Evolutionary conservation across 306 rosid species (phyloP).

Genomic region (Medicago arabica): DNA sequence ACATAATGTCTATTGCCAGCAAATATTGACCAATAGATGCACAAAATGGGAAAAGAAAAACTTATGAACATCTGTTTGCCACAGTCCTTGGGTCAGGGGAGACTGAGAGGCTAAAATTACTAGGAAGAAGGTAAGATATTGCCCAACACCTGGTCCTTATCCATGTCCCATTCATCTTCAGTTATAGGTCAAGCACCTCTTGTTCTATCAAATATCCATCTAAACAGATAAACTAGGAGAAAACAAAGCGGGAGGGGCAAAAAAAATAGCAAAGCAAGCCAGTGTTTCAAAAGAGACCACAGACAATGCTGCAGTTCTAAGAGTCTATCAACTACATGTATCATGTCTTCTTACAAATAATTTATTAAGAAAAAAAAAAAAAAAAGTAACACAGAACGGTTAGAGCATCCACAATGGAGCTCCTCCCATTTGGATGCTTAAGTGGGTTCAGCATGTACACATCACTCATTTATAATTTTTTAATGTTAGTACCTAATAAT

Average conservation of each 20-base stretch:
- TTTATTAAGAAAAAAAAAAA: background rate
- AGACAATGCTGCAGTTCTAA: background rate
- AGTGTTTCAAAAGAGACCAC: background rate
- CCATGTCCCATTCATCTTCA: background rate
- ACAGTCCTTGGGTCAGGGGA: background rate
- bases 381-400: background rate
- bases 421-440: too few species aligned
- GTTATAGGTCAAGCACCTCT: background rate
- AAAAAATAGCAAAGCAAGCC: background rate
- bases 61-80: conserved; percentile 5
- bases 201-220: background rate
- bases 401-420: too few species aligned
- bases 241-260: background rate
- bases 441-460: too few species aligned
- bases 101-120: background rate
- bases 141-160: background rate
- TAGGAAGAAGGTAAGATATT: conserved; percentile 2
- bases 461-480: too few species aligned
- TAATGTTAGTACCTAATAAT: too few species aligned
- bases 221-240: background rate
- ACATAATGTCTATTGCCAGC: conserved; percentile 3
- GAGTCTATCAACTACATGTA: background rate
- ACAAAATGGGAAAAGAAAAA: conserved; percentile 22
- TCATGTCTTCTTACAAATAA: background rate
- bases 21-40: conserved; percentile 11